These are phyloP conservation scores for Corymbia citriodora DNA, from an alignment of 441 rosid species.

Conservation along the genomic window DNA sequence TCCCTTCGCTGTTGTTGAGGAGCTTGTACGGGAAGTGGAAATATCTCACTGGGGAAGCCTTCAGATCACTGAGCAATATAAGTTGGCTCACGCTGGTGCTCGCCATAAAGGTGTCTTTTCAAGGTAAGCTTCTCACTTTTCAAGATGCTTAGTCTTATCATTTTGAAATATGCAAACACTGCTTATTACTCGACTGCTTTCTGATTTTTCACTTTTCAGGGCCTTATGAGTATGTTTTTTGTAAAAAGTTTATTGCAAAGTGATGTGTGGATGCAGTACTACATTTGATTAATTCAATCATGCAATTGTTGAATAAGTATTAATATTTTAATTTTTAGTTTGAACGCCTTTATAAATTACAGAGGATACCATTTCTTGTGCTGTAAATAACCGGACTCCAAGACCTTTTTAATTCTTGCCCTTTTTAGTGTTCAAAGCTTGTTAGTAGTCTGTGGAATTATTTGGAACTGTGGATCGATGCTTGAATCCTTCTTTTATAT, in stretches of 20 bases:
- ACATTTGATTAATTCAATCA: not conserved
- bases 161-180: not conserved
- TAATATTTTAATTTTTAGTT: not conserved
- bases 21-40: slow-evolving; percentile 91
- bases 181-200: not conserved
- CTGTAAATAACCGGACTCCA: not conserved
- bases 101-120: slow-evolving; percentile 94
- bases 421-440: not conserved
- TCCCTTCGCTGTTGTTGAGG: slow-evolving; percentile 98
- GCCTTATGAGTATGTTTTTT: not conserved
- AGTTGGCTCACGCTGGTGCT: slow-evolving; percentile 88
- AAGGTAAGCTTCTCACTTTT: slow-evolving; percentile 36
- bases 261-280: not conserved
- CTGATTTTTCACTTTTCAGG: not conserved
- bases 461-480: not conserved
- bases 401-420: not conserved
- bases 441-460: not conserved
- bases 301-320: not conserved
- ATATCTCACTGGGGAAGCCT: slow-evolving; percentile 98
- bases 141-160: not conserved
- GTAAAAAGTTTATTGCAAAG: not conserved
- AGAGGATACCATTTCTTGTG: not conserved
- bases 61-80: slow-evolving; percentile 88
- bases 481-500: not conserved
- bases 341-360: not conserved